These are phyloP conservation scores for Entrophospora sp. DNA, from an alignment of 192 early-diverging fungal genomes.

Conservation along the genomic window DNA sequence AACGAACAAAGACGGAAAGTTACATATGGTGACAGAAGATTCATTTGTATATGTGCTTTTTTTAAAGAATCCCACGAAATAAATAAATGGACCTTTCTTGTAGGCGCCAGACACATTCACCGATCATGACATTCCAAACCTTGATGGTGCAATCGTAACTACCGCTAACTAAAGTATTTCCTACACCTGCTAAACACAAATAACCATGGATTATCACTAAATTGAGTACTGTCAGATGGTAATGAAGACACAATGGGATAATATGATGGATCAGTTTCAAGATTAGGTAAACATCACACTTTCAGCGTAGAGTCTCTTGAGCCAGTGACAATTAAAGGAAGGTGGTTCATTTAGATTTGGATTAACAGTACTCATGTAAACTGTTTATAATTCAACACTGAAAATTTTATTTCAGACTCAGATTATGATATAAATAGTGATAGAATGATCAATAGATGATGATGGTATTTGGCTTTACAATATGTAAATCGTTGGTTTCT, in stretches of 20 bases:
- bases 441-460: too few relatives aligned
- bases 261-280: conserved; percentile 28
- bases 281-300: conserved; percentile 89
- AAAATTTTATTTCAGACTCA: conserved; percentile 88
- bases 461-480: too few relatives aligned
- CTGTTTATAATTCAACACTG: conserved; percentile 84
- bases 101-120: conserved; percentile 55
- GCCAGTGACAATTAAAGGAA: conserved; percentile 76
- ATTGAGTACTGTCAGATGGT: neutral
- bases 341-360: conserved; percentile 28
- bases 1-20: too few relatives aligned
- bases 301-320: conserved; percentile 84
- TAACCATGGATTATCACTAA: conserved; percentile 63
- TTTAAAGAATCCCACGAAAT: too few relatives aligned
- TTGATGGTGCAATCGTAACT: conserved; percentile 86
- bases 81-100: too few relatives aligned
- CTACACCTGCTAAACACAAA: conserved; percentile 75
- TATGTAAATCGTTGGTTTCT: too few relatives aligned
- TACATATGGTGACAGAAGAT: too few relatives aligned
- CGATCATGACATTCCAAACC: conserved; percentile 79
- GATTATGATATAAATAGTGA: too few relatives aligned
- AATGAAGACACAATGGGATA: too few relatives aligned
- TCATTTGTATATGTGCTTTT: too few relatives aligned
- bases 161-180: too few relatives aligned
- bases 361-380: conserved; percentile 76